Evolutionary conservation across 1,139 yeast genomes (phyloP).

Genomic region (Pneumocystis carinii): DNA sequence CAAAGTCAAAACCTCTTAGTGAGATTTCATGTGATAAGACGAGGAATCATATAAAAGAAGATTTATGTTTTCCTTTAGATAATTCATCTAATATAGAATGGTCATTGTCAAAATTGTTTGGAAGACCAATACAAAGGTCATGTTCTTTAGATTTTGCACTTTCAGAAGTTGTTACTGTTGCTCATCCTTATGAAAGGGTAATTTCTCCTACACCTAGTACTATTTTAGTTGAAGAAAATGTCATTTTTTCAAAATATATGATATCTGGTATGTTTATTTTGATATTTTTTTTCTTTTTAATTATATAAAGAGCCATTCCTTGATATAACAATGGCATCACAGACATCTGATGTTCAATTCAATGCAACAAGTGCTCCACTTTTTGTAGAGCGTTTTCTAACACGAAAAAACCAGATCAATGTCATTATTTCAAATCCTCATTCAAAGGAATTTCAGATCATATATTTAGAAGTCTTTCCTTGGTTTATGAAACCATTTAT

Average conservation of each 20-base stretch:
- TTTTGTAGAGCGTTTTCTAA: constrained; percentile 64
- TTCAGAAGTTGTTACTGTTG: background rate
- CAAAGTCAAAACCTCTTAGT: constrained; percentile 59
- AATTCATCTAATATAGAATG: constrained; percentile 35
- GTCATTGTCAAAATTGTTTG: constrained; percentile 46
- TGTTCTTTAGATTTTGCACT: constrained; percentile 30
- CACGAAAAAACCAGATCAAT: constrained; percentile 33
- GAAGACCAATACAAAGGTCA: constrained; percentile 31
- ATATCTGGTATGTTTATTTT: background rate
- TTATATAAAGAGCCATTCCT: background rate
- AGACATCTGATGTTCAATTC: background rate
- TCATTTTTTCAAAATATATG: background rate
- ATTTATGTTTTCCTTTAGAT: constrained; percentile 67
- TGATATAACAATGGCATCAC: background rate
- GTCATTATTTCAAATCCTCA: constrained; percentile 48
- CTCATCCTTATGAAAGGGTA: background rate
- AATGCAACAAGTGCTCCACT: constrained; percentile 43
- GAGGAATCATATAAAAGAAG: constrained; percentile 40
- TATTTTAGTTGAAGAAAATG: background rate
- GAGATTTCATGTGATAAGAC: constrained; percentile 54
- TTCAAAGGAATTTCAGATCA: constrained; percentile 31
- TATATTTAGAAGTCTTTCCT: constrained; percentile 72
- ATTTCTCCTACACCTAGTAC: background rate
- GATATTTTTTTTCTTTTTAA: background rate
- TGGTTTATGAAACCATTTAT: constrained; percentile 84